A percentile compares a stretch with the other conserved stretches of the same genome.
Conservation (phyloP, 352 stramenopile genomes). For the Phytophthora brassicae region DNA sequence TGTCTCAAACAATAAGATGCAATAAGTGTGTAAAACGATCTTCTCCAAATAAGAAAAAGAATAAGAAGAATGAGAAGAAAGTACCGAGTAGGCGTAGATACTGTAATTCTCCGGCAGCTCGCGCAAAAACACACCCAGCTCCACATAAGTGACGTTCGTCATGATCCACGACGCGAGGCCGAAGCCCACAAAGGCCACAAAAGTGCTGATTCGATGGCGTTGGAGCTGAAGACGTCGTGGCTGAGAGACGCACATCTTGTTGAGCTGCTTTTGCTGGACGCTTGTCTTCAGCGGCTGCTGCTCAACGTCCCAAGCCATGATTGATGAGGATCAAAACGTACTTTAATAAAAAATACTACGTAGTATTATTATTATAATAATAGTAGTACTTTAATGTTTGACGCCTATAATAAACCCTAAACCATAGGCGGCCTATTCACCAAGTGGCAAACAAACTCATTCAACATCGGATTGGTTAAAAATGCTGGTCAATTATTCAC, state of each 20-base stretch:
- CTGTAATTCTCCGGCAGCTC: conserved; percentile 61
- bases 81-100: conserved; percentile 72
- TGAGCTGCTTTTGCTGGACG: neutral
- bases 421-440: too few relatives aligned
- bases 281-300: conserved; percentile 6
- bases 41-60: too few relatives aligned
- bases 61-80: neutral
- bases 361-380: too few relatives aligned
- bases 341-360: too few relatives aligned
- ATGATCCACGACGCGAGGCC: conserved; percentile 67
- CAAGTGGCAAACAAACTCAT: too few relatives aligned
- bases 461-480: too few relatives aligned
- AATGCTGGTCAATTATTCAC: too few relatives aligned
- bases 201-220: conserved; percentile 31
- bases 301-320: conserved; percentile 9
- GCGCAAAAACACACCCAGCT: conserved; percentile 58
- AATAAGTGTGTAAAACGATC: too few relatives aligned
- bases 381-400: too few relatives aligned
- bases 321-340: too few relatives aligned
- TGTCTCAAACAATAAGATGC: too few relatives aligned
- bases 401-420: too few relatives aligned
- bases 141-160: conserved; percentile 65
- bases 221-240: neutral
- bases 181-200: conserved; percentile 58
- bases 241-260: neutral